Evolutionary conservation across 2,329 filamentous ascomycete species (phyloP).

Genomic region (Triangularia verruculosa): DNA sequence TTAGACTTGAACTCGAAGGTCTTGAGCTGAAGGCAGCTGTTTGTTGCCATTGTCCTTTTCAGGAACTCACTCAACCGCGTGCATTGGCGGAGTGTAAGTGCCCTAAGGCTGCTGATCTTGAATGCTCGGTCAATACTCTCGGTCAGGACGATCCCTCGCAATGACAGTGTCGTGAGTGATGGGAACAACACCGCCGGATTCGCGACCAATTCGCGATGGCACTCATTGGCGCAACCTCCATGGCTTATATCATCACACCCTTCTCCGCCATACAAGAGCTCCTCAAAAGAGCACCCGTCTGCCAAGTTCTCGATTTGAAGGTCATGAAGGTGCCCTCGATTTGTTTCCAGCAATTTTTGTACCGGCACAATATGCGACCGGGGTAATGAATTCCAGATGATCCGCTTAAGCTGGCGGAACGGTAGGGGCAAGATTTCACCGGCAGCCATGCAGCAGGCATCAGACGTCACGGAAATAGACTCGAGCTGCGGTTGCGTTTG

Average conservation of each 20-base stretch:
- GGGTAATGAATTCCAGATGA: background rate
- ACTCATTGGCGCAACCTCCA: background rate
- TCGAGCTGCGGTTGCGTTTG: background rate
- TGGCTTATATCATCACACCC: background rate
- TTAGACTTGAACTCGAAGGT: background rate
- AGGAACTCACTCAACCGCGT: background rate
- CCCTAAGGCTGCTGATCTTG: background rate
- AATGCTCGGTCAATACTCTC: background rate
- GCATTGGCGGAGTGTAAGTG: background rate
- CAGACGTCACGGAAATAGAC: background rate
- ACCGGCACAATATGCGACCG: background rate
- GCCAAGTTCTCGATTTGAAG: background rate
- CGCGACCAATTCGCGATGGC: background rate
- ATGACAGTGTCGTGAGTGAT: background rate
- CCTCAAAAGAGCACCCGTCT: background rate
- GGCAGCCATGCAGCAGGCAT: background rate
- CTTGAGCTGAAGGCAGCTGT: background rate
- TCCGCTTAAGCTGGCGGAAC: background rate
- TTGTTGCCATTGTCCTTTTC: background rate
- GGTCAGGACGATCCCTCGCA: background rate
- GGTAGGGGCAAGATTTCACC: background rate
- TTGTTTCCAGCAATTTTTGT: background rate
- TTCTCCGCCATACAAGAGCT: background rate
- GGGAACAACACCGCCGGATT: background rate
- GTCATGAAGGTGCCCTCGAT: background rate